A percentile compares a stretch with the other conserved stretches of the same genome.
Evolutionary conservation across 805 yeast genomes (phyloP).

Genomic region (Ogataea minuta): DNA sequence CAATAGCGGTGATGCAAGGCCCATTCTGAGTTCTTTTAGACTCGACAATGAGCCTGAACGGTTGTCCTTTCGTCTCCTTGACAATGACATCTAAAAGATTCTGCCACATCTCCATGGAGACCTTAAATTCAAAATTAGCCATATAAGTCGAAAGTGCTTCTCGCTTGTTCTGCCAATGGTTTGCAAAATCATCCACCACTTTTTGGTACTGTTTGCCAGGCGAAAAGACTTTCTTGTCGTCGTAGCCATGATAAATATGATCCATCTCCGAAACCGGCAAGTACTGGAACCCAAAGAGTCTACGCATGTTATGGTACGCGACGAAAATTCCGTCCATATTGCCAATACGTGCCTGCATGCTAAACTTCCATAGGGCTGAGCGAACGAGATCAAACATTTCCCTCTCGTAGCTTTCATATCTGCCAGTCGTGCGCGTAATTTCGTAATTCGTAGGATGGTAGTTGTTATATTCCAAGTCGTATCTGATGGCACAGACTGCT

Average conservation of each 20-base stretch:
- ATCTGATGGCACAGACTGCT: constrained; percentile 83
- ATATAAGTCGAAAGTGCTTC: constrained; percentile 44
- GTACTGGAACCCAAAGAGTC: constrained; percentile 88
- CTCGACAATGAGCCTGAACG: constrained; percentile 38
- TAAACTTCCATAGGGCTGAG: constrained; percentile 78
- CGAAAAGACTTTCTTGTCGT: neutral
- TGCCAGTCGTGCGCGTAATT: constrained; percentile 59
- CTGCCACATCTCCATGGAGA: constrained; percentile 54
- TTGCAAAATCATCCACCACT: constrained; percentile 28
- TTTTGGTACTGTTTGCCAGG: constrained; percentile 6
- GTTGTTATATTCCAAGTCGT: constrained; percentile 59
- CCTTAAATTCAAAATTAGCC: constrained; percentile 67
- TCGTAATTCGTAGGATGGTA: constrained; percentile 65
- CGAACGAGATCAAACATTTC: constrained; percentile 75
- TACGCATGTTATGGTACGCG: constrained; percentile 81
- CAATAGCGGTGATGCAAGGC: constrained; percentile 17
- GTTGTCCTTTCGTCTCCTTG: constrained; percentile 29
- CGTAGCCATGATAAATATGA: constrained; percentile 48
- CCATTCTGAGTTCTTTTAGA: neutral
- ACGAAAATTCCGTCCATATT: constrained; percentile 95
- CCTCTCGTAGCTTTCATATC: constrained; percentile 75
- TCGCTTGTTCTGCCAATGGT: constrained; percentile 31
- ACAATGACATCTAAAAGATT: constrained; percentile 41
- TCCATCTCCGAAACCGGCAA: constrained; percentile 75
- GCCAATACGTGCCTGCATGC: constrained; percentile 90